Percentiles rank a stretch among this genome's conserved stretches.
These are phyloP conservation scores for Podaxis sp. DNA, from an alignment of 768 basidiomycete genomes.

Conservation along the genomic window DNA sequence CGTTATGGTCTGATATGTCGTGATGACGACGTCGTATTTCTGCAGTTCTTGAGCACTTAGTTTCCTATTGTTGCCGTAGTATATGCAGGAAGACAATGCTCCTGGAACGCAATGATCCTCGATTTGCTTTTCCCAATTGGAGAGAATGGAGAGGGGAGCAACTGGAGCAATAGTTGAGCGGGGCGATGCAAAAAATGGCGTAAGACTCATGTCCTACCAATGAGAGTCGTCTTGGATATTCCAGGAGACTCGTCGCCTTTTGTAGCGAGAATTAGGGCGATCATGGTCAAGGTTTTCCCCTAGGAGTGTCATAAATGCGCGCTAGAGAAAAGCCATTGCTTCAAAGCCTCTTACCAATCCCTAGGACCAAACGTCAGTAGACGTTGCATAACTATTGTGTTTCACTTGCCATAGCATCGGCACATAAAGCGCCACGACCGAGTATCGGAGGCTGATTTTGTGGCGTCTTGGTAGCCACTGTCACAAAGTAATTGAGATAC, in stretches of 20 bases:
- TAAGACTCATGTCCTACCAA: conserved; percentile 49
- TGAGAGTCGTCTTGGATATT: conserved; percentile 71
- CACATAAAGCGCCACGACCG: conserved; percentile 84
- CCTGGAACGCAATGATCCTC: conserved; percentile 65
- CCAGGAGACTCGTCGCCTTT: conserved; percentile 57
- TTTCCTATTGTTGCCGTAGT: conserved; percentile 70
- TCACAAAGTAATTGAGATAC: background rate
- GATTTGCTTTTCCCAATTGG: conserved; percentile 88
- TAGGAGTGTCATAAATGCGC: background rate
- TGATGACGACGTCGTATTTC: conserved; percentile 76
- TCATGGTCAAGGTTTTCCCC: conserved; percentile 92
- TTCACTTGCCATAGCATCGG: conserved; percentile 77
- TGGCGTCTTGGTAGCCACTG: conserved; percentile 82
- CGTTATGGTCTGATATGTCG: conserved; percentile 76
- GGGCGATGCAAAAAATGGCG: background rate
- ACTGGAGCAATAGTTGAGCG: conserved; percentile 41
- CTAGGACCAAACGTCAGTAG: conserved; percentile 24
- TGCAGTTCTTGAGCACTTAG: conserved; percentile 59
- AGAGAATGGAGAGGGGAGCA: conserved; percentile 78
- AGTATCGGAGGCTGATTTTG: conserved; percentile 63
- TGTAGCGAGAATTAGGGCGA: conserved; percentile 79
- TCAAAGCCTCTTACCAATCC: conserved; percentile 37
- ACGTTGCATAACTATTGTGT: background rate
- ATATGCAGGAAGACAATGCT: conserved; percentile 55
- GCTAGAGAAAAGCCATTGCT: background rate